These are phyloP conservation scores for Melampsora americana DNA, from an alignment of 1,284 basidiomycete species.

Conservation along the genomic window DNA sequence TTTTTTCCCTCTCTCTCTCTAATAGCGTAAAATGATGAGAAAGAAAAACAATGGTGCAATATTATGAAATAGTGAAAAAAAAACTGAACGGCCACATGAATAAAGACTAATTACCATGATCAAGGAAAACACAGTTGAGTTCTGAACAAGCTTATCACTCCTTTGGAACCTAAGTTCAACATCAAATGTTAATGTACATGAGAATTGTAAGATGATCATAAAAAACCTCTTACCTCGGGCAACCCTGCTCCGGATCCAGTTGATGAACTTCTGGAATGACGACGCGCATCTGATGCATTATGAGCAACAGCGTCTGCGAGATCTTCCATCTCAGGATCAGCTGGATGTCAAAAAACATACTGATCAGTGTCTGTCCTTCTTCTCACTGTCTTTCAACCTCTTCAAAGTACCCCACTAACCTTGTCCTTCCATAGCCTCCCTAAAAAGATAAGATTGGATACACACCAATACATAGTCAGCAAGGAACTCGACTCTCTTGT, in stretches of 20 bases:
- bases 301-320: slow-evolving; percentile 41
- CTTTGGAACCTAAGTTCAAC: too few relatives aligned
- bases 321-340: slow-evolving; percentile 43
- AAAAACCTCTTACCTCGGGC: neutral
- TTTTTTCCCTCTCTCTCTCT: too few relatives aligned
- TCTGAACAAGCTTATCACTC: too few relatives aligned
- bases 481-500: neutral
- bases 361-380: neutral
- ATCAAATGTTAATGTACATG: too few relatives aligned
- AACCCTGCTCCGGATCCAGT: neutral
- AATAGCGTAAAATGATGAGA: too few relatives aligned
- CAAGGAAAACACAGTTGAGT: too few relatives aligned
- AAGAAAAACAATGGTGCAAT: too few relatives aligned
- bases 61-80: too few relatives aligned
- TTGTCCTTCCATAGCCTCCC: slow-evolving; percentile 44
- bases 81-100: too few relatives aligned
- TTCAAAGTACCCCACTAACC: slow-evolving; percentile 14
- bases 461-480: neutral
- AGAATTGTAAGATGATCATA: too few relatives aligned
- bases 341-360: slow-evolving; percentile 11
- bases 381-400: too few relatives aligned
- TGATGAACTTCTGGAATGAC: slow-evolving; percentile 41
- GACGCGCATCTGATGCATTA: slow-evolving; percentile 23
- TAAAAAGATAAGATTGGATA: neutral
- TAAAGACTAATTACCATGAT: too few relatives aligned